Percentiles rank a stretch among this genome's conserved stretches.
These are phyloP conservation scores for Theobroma grandiflorum DNA, from an alignment of 441 rosid genomes.

Conservation along the genomic window DNA sequence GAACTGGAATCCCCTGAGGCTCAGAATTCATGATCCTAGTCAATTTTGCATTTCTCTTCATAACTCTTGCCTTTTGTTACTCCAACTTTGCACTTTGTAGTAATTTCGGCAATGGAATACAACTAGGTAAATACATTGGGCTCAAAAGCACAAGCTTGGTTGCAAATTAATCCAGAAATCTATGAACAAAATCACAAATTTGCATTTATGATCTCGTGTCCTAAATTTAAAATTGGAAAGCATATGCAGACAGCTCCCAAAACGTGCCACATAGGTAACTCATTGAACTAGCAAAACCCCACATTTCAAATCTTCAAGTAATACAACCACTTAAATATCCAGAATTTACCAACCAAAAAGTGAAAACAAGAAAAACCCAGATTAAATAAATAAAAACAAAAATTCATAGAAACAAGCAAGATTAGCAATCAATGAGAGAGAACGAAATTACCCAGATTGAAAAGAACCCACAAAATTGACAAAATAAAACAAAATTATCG, in stretches of 20 bases:
- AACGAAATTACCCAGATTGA: background rate
- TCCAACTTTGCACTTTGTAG: background rate
- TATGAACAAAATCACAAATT: background rate
- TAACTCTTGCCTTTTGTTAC: background rate
- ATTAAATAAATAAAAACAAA: background rate
- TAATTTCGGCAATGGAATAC: constrained; percentile 14
- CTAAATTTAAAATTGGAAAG: background rate
- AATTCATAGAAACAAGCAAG: constrained; percentile 4
- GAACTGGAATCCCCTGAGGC: background rate
- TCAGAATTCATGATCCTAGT: background rate
- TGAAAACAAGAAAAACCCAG: constrained; percentile 8
- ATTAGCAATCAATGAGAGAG: background rate
- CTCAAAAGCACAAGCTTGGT: background rate
- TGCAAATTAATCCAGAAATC: background rate
- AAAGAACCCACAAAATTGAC: background rate
- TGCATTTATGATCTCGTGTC: background rate
- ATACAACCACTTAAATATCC: background rate
- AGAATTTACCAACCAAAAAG: constrained; percentile 10
- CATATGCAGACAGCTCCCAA: constrained; percentile 12
- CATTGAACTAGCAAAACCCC: constrained; percentile 5
- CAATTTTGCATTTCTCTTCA: background rate
- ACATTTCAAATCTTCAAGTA: background rate
- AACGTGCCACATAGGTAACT: background rate
- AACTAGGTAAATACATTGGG: background rate
- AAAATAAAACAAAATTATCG: background rate